Conservation (phyloP, 108 stramenopile genomes). For the Craspedostauros australis region DNA sequence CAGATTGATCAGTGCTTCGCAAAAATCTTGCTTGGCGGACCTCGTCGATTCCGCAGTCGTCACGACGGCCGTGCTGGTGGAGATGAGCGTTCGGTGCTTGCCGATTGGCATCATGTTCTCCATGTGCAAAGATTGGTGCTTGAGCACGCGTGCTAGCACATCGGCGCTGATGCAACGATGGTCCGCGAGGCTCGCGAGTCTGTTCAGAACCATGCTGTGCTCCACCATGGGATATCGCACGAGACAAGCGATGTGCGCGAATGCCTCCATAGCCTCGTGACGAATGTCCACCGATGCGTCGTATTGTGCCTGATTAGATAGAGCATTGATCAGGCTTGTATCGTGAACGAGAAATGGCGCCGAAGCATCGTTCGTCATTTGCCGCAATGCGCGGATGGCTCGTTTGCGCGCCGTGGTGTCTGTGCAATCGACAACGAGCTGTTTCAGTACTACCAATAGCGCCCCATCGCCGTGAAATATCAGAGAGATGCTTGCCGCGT, state of each 20-base stretch:
- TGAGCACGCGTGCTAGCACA: slow-evolving; percentile 27
- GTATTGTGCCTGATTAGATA: slow-evolving; percentile 25
- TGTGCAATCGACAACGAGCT: slow-evolving; percentile 6
- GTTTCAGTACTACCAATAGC: slow-evolving; percentile 19
- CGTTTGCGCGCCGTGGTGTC: slow-evolving; percentile 36
- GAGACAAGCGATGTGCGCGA: slow-evolving; percentile 17
- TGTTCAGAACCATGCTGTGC: slow-evolving; percentile 26
- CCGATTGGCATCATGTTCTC: slow-evolving; percentile 25
- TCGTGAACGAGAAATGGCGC: slow-evolving; percentile 15
- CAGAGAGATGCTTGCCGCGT: slow-evolving; percentile 21
- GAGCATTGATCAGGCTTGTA: slow-evolving; percentile 16
- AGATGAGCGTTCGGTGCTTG: slow-evolving; percentile 9
- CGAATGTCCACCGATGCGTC: slow-evolving; percentile 33
- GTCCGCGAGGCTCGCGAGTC: slow-evolving; percentile 15
- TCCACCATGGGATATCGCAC: slow-evolving; percentile 28
- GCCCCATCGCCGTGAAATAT: slow-evolving; percentile 46
- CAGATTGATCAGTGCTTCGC: slow-evolving; percentile 17
- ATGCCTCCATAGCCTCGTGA: slow-evolving; percentile 40
- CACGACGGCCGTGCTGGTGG: slow-evolving; percentile 11
- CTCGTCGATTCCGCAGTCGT: slow-evolving; percentile 1
- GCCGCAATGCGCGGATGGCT: slow-evolving; percentile 18
- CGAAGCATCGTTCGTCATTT: slow-evolving; percentile 22
- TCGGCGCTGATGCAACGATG: slow-evolving; percentile 1
- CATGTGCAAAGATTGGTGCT: slow-evolving; percentile 27
- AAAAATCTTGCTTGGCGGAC: slow-evolving; percentile 30